Evolutionary conservation across 2,329 filamentous ascomycete genomes (phyloP).

Genomic region (Colletotrichum sp.): DNA sequence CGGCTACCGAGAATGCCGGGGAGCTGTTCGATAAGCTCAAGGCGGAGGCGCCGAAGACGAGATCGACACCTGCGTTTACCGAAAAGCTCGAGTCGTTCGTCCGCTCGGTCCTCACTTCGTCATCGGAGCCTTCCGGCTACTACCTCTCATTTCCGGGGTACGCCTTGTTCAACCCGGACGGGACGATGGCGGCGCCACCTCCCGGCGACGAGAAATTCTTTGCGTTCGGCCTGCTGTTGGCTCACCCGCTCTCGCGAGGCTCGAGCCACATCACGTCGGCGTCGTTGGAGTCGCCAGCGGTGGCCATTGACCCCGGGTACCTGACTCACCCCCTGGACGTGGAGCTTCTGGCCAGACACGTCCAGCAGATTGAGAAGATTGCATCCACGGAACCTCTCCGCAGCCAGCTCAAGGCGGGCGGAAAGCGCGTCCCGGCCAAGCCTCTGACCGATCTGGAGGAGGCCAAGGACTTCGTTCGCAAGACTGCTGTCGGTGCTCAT

Average conservation of each 20-base stretch:
- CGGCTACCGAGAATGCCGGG: constrained; percentile 35
- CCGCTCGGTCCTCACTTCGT: constrained; percentile 12
- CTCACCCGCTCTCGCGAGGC: constrained; percentile 67
- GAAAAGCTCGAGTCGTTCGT: constrained; percentile 15
- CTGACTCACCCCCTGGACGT: constrained; percentile 62
- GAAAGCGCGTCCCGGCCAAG: constrained; percentile 22
- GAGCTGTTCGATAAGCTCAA: constrained; percentile 5
- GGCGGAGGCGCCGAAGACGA: background rate
- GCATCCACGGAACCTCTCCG: constrained; percentile 44
- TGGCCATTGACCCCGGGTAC: constrained; percentile 56
- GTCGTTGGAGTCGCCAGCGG: constrained; percentile 28
- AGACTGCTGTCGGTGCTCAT: constrained; percentile 41
- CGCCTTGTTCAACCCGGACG: constrained; percentile 18
- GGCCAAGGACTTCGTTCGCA: constrained; percentile 39
- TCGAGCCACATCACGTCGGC: constrained; percentile 59
- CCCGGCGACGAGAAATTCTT: constrained; percentile 47
- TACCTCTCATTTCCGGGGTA: constrained; percentile 21
- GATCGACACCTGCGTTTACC: constrained; percentile 7
- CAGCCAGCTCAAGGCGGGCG: constrained; percentile 44
- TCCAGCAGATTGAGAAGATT: constrained; percentile 44
- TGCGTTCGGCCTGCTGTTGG: constrained; percentile 61
- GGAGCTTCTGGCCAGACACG: constrained; percentile 52
- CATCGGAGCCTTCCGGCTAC: constrained; percentile 20
- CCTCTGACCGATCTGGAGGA: constrained; percentile 35
- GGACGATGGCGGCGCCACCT: constrained; percentile 17